Evolutionary conservation across 1,284 basidiomycete species (phyloP).

Genomic region (Boletus mariae): DNA sequence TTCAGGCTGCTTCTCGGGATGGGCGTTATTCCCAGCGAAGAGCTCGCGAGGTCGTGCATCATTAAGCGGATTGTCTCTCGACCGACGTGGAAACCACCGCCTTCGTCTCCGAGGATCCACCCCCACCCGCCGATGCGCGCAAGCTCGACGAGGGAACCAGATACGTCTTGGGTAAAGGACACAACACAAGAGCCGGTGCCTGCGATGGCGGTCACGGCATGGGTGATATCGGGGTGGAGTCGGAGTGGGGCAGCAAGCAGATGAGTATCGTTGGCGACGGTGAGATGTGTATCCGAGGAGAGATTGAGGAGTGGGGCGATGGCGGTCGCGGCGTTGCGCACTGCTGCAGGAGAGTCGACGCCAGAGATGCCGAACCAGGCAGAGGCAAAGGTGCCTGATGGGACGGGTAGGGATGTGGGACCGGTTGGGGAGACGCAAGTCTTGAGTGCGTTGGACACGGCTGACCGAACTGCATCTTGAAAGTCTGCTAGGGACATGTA

Average conservation of each 20-base stretch:
- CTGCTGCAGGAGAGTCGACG: constrained; percentile 63
- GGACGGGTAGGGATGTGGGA: constrained; percentile 35
- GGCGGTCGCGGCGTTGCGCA: constrained; percentile 28
- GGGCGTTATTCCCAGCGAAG: constrained; percentile 41
- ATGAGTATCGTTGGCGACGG: constrained; percentile 68
- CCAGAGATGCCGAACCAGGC: constrained; percentile 80
- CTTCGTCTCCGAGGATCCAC: constrained; percentile 80
- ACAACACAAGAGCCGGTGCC: constrained; percentile 73
- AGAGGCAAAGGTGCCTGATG: constrained; percentile 45
- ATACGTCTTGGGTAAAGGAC: constrained; percentile 47
- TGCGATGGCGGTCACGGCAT: constrained; percentile 62
- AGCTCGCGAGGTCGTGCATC: constrained; percentile 52
- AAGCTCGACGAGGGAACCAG: constrained; percentile 48
- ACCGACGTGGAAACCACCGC: constrained; percentile 72
- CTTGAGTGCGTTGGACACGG: constrained; percentile 53
- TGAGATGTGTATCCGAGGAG: constrained; percentile 37
- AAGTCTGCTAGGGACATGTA: constrained; percentile 54
- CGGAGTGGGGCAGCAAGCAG: constrained; percentile 70
- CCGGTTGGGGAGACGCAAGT: constrained; percentile 30
- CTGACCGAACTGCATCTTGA: constrained; percentile 43
- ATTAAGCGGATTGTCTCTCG: constrained; percentile 67
- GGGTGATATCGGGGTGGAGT: constrained; percentile 49
- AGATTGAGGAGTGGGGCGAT: constrained; percentile 49
- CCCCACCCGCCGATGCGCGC: constrained; percentile 77
- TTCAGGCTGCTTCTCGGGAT: constrained; percentile 38